A percentile compares a stretch with the other conserved stretches of the same genome.
phyloP scores from a whole-genome alignment of 371 early-diverging fungal species.

The Vairimorpha ceranae region DNA sequence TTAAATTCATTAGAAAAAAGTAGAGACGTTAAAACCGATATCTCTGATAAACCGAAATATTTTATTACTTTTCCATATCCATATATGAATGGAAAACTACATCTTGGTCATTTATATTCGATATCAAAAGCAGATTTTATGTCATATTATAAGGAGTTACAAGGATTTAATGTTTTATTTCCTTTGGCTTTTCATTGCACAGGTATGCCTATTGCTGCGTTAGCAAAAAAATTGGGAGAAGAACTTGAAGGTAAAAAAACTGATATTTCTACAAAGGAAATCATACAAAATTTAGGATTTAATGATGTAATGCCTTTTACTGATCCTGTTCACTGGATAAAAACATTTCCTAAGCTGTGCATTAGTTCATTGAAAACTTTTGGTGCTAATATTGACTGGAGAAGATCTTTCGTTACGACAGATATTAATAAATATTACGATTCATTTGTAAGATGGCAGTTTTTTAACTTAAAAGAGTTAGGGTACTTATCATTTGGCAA shows the following conservation, averaged over 20 bases:
- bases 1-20: slow-evolving; percentile 35
- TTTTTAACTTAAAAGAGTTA: slow-evolving; percentile 74
- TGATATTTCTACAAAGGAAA: slow-evolving; percentile 80
- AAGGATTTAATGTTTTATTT: slow-evolving; percentile 85
- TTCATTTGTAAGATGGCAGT: slow-evolving; percentile 96
- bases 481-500: slow-evolving; percentile 89
- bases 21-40: slow-evolving; percentile 2
- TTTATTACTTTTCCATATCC: slow-evolving; percentile 95
- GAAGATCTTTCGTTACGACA: slow-evolving; percentile 95
- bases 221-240: slow-evolving; percentile 87
- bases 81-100: slow-evolving; percentile 97
- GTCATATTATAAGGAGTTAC: slow-evolving; percentile 78
- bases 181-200: slow-evolving; percentile 99
- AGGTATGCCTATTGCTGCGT: slow-evolving; percentile 99
- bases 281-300: slow-evolving; percentile 83
- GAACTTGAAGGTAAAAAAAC: slow-evolving; percentile 70
- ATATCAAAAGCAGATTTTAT: slow-evolving; percentile 92
- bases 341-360: slow-evolving; percentile 85
- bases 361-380: slow-evolving; percentile 73
- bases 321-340: slow-evolving; percentile 85
- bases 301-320: slow-evolving; percentile 85
- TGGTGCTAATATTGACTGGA: slow-evolving; percentile 89
- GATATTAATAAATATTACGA: slow-evolving; percentile 97
- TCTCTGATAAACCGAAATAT: slow-evolving; percentile 66
- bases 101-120: slow-evolving; percentile 94